Evolutionary conservation across 306 rosid genomes (phyloP).

Genomic region (Hippophae tibetana): DNA sequence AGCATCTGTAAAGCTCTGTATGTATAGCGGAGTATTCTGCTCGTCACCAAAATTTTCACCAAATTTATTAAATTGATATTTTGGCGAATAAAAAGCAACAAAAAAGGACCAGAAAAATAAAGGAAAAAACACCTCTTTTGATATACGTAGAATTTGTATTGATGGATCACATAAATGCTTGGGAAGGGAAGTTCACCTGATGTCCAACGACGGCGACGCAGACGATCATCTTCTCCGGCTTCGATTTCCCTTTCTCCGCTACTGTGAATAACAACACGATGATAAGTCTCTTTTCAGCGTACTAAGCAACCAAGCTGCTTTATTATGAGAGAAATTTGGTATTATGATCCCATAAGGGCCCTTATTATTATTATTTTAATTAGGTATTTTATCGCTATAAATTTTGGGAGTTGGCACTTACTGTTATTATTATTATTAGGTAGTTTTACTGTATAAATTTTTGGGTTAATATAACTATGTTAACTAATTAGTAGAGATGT

Average conservation of each 20-base stretch:
- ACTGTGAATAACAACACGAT: background rate
- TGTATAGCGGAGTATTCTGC: constrained; percentile 88
- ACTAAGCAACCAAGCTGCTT: too few relatives aligned
- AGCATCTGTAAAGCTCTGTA: constrained; percentile 95
- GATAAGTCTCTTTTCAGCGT: too few relatives aligned
- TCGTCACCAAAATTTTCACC: constrained; percentile 2
- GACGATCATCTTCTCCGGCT: constrained; percentile 65
- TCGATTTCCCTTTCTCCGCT: background rate
- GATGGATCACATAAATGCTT: background rate
- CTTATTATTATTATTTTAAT: too few relatives aligned
- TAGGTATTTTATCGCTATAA: too few relatives aligned
- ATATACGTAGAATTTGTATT: background rate
- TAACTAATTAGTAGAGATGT: too few relatives aligned
- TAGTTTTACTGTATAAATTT: too few relatives aligned
- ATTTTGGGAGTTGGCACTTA: too few relatives aligned
- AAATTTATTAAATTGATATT: background rate
- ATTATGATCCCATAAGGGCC: too few relatives aligned
- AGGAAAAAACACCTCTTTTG: too few relatives aligned
- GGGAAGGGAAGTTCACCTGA: constrained; percentile 45
- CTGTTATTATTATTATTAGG: too few relatives aligned
- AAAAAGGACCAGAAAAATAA: background rate
- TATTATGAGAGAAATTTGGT: too few relatives aligned
- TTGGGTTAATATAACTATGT: too few relatives aligned
- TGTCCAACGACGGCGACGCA: constrained; percentile 97
- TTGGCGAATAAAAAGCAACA: background rate